Conservation (phyloP, 1,284 basidiomycete genomes). For the Grifola frondosa region DNA sequence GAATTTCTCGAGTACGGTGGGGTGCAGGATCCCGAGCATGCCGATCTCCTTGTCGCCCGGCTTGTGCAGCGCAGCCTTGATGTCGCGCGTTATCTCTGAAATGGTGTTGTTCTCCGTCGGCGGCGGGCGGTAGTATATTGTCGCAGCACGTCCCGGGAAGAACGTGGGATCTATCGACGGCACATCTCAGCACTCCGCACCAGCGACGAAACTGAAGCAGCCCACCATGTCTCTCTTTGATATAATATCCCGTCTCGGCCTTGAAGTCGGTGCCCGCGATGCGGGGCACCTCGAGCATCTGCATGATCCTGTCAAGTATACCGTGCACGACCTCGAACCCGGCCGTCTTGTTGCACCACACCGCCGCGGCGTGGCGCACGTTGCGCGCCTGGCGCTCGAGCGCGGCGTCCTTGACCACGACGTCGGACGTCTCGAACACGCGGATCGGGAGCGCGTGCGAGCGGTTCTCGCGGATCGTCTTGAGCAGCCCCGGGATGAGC, state of each 20-base stretch:
- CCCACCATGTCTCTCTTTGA: constrained; percentile 82
- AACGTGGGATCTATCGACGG: constrained; percentile 74
- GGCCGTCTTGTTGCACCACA: constrained; percentile 96
- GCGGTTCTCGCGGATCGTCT: constrained; percentile 96
- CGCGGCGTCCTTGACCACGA: constrained; percentile 83
- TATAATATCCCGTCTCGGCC: constrained; percentile 83
- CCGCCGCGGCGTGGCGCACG: constrained; percentile 82
- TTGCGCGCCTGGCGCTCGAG: constrained; percentile 87
- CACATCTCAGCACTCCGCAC: not conserved
- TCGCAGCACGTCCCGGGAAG: constrained; percentile 93
- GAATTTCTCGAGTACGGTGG: constrained; percentile 87
- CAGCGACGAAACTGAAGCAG: not conserved
- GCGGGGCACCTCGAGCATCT: constrained; percentile 87
- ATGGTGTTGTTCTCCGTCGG: constrained; percentile 35
- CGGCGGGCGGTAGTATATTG: constrained; percentile 80
- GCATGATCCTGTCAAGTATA: constrained; percentile 91
- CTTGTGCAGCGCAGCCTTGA: constrained; percentile 33
- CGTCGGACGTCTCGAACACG: constrained; percentile 93
- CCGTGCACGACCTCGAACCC: constrained; percentile 98
- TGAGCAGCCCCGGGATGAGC: constrained; percentile 92
- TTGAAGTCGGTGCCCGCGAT: constrained; percentile 60
- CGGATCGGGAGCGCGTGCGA: constrained; percentile 91
- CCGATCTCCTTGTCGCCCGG: constrained; percentile 73
- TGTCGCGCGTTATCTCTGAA: constrained; percentile 30
- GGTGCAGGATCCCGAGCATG: constrained; percentile 86